Base-by-base conservation (phyloP, 306 rosid species). In the Pyrus pyrifolia region DNA sequence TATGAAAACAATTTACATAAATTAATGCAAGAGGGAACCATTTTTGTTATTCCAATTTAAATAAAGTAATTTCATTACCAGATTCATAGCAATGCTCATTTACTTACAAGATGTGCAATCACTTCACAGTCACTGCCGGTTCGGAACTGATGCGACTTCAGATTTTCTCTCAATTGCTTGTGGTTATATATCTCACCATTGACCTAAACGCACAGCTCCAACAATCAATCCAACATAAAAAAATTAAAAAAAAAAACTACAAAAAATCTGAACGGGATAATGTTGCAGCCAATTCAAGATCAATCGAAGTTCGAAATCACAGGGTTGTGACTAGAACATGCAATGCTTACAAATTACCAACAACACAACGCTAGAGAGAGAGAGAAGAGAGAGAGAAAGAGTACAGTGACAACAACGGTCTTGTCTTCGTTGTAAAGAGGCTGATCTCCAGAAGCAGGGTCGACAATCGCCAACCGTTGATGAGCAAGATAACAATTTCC, bases 151-250 rank as follows among this genome's bases (percentile, higher is more conserved):
- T 96, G 99, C 31, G 93, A 88, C 83, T 66, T 82, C 78, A 92
- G 90, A 72, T 86, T 78, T 80, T 84, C 79, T 70, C 86, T 81
- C 86, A 92, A 80, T 72, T 85, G 81, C 60, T 82, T 91, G n/a
- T 95, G 98, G 88, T 95, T 95, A 88, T 95, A 95, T 83, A 95
- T 95, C 89, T 95, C 99, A 65, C 97, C 99, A 80, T 95, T 95
- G 22, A 95, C 98, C 99, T 95, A 81, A 55, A 70, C 18, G 25
- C 76, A 83, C 59, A 82, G n/a, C 53, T 76, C 76, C 82, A 82
- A 76, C 38, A 68, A 33, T 76, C 78, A 46, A 46, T 46, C 18
- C 25, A 71, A 67, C 25, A 38, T 38, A 58, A 57, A 75, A 75
- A 74, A 25, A 35, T 31, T 0, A 64, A 11, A 55, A 46, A 22